Percentiles rank a stretch among this genome's conserved stretches.
These are phyloP conservation scores for Colletotrichum incanum DNA, from an alignment of 2,329 filamentous ascomycete genomes.

Conservation along the genomic window DNA sequence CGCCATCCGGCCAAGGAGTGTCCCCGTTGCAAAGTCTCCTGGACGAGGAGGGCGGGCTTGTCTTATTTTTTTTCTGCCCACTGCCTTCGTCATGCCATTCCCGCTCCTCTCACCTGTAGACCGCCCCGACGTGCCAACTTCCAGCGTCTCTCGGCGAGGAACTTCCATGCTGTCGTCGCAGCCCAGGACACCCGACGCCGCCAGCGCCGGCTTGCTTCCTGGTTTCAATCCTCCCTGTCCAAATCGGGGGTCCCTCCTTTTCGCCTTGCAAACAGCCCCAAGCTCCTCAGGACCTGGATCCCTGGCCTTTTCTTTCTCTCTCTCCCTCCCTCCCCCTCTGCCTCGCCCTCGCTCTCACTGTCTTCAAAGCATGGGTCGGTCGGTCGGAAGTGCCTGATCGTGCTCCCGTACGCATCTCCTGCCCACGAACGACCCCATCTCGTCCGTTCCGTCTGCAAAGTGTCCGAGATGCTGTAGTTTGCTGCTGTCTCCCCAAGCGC, in stretches of 20 bases:
- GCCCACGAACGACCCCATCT: not conserved
- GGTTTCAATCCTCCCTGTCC: constrained; percentile 1
- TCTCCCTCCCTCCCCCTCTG: not conserved
- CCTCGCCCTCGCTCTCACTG: too few relatives aligned
- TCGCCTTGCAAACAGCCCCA: constrained; percentile 18
- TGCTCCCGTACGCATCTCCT: not conserved
- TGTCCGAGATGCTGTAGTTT: constrained; percentile 21
- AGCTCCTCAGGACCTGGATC: constrained; percentile 4
- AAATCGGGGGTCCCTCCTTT: constrained; percentile 14
- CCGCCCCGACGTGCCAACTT: constrained; percentile 2
- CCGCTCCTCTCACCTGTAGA: not conserved
- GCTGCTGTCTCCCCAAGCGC: not conserved
- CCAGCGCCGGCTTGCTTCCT: not conserved
- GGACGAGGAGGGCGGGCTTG: not conserved
- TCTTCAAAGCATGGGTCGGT: not conserved
- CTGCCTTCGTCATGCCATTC: constrained; percentile 7
- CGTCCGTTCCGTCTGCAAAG: not conserved
- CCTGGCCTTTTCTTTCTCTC: not conserved
- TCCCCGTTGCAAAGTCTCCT: not conserved
- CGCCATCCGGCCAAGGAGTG: not conserved
- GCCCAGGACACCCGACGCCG: constrained; percentile 16
- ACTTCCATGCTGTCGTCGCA: not conserved
- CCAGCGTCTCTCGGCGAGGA: constrained; percentile 7
- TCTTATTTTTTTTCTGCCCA: constrained; percentile 12
- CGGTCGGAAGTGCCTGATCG: constrained; percentile 10